Percentiles rank a stretch among this genome's conserved stretches.
Conservation (phyloP, 768 basidiomycete genomes). For the Tulasnella sp. region DNA sequence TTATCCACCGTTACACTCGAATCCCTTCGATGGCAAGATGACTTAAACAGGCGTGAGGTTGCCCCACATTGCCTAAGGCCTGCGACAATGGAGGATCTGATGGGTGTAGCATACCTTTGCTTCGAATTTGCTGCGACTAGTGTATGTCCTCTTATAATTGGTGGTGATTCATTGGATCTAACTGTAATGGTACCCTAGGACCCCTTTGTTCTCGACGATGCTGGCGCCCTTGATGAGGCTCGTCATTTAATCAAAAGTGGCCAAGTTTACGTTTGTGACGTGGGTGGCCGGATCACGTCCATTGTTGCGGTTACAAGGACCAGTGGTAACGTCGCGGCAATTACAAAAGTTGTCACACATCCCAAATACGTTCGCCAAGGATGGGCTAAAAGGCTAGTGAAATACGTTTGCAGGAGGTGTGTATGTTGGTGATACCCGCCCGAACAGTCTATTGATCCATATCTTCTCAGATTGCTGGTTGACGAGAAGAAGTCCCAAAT, state of each 20-base stretch:
- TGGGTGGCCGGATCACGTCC: slow-evolving; percentile 1
- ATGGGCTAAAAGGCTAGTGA: slow-evolving; percentile 52
- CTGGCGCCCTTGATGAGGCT: neutral
- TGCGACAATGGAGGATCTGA: neutral
- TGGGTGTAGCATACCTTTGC: slow-evolving; percentile 1
- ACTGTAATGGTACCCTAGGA: neutral
- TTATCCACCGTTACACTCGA: slow-evolving; percentile 4
- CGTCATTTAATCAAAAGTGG: neutral
- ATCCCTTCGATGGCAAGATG: slow-evolving; percentile 4
- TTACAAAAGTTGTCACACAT: slow-evolving; percentile 61
- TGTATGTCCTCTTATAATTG: neutral
- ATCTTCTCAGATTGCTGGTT: slow-evolving; percentile 1
- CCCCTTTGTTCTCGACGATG: neutral
- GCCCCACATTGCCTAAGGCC: neutral
- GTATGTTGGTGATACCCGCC: neutral
- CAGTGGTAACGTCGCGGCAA: slow-evolving; percentile 39
- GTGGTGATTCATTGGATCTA: neutral
- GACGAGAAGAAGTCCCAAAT: slow-evolving; percentile 3
- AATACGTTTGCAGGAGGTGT: slow-evolving; percentile 23
- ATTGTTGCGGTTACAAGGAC: slow-evolving; percentile 11
- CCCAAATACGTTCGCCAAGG: slow-evolving; percentile 38
- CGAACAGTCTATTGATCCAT: neutral
- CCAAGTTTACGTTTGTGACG: slow-evolving; percentile 11
- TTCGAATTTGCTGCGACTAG: slow-evolving; percentile 3
- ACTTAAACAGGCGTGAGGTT: too few relatives aligned